phyloP scores from a whole-genome alignment of 768 basidiomycete species.

The Asterophora parasitica region DNA sequence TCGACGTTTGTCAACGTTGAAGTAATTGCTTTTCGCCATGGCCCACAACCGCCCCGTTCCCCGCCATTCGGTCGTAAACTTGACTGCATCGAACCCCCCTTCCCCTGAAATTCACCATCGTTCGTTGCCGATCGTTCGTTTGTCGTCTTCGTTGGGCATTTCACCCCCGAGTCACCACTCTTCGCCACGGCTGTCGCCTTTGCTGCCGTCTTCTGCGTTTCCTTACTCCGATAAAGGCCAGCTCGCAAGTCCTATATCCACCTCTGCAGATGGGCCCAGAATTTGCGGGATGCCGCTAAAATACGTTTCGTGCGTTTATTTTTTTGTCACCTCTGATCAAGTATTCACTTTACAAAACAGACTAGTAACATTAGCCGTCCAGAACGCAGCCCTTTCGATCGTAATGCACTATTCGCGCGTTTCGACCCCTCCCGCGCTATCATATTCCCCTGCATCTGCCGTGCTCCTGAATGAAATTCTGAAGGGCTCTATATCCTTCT shows the following conservation, averaged over 20 bases:
- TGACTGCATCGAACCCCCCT: slow-evolving; percentile 14
- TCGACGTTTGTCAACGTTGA: neutral
- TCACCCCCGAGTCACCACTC: slow-evolving; percentile 27
- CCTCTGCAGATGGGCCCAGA: slow-evolving; percentile 42
- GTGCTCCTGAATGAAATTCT: slow-evolving; percentile 93
- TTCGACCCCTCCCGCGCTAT: slow-evolving; percentile 66
- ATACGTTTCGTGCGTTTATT: slow-evolving; percentile 68
- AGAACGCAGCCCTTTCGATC: slow-evolving; percentile 93
- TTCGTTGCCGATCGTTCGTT: slow-evolving; percentile 48
- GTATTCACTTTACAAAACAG: slow-evolving; percentile 29
- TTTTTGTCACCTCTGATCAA: slow-evolving; percentile 6
- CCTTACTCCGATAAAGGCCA: slow-evolving; percentile 37
- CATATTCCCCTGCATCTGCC: slow-evolving; percentile 92
- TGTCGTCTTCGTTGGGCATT: slow-evolving; percentile 42
- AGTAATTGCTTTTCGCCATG: slow-evolving; percentile 10
- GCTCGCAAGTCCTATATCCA: slow-evolving; percentile 23
- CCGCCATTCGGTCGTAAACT: slow-evolving; percentile 13
- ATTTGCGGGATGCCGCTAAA: slow-evolving; percentile 72
- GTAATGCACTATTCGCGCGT: slow-evolving; percentile 99
- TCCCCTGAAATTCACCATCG: slow-evolving; percentile 58
- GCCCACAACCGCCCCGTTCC: slow-evolving; percentile 15
- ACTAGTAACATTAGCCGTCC: slow-evolving; percentile 82
- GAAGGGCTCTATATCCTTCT: slow-evolving; percentile 88
- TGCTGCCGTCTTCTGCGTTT: slow-evolving; percentile 45
- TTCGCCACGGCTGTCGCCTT: slow-evolving; percentile 45